Base-by-base conservation (phyloP, 2,329 filamentous ascomycete species). In the Lachnellula subtilissima region DNA sequence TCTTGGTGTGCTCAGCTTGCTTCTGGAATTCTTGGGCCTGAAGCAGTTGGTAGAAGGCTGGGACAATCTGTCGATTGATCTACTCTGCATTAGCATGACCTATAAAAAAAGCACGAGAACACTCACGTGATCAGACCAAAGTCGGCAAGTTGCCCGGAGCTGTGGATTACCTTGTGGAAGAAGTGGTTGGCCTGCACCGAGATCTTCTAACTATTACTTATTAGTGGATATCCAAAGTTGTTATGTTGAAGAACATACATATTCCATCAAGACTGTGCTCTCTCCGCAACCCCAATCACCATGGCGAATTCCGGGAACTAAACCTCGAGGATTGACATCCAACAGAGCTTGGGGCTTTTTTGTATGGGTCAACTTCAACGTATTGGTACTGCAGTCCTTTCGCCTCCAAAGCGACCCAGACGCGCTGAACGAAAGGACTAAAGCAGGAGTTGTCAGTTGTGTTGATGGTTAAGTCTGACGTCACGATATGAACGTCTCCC, bases 371-470 rank as follows among this genome's bases (percentile, higher is more conserved):
- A 47, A 90, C 85, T 72, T 96, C 91, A 64, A 91, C 86, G 71
- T 95, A 96, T 69, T 95, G 89, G 68, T 96, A 96, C 39, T 82
- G 75, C 8, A 94, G 78, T 17, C 83, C 80, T 70, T 94, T 94
- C 65, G 85, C 78, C 70, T 96, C 90, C 37, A 96, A 78, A 1
- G 90, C 88, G 61, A 96, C 94, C 91, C 91, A 96, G 25, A 94
- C 88, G 17, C 90, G 84, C 69, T 95, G 90, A 1, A 91, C 90
- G 69, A 93, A 94, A 25, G 90, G 90, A 67, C 87, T 70, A 50
- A 32, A 42, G 25, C 23, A 52, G 28, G 11, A n/a, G 15, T 45
- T 52, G 45, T 60, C 48, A 64, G 55, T 50, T 36, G 37, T 22
- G 23, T 25, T 9, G 15, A 36, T 8, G 51, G 53, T 52, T 58